phyloP scores from a whole-genome alignment of 108 stramenopile genomes.

The Cylindrotheca fusiformis region DNA sequence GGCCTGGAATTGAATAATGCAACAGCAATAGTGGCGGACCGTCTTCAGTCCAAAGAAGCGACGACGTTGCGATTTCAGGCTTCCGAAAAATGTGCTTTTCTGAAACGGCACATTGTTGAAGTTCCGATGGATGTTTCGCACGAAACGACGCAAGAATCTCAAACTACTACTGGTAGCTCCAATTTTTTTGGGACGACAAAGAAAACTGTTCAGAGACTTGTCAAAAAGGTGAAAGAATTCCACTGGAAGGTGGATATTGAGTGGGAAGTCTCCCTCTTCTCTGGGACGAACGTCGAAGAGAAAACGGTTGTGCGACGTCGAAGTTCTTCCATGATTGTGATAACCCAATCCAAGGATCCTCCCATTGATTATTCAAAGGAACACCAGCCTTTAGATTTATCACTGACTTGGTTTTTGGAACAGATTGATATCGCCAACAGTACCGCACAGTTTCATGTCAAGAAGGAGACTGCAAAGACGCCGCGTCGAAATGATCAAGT shows the following conservation, averaged over 20 bases:
- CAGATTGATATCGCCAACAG: conserved; percentile 37
- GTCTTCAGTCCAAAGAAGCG: conserved; percentile 5
- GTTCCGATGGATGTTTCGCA: conserved; percentile 1
- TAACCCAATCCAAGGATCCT: conserved; percentile 33
- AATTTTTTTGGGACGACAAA: conserved; percentile 3
- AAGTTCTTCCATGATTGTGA: conserved; percentile 27
- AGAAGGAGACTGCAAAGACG: conserved; percentile 41
- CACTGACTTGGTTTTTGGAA: conserved; percentile 62
- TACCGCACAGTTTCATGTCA: conserved; percentile 42
- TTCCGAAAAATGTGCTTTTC: conserved; percentile 33
- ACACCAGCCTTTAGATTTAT: conserved; percentile 42
- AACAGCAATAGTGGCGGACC: conserved; percentile 8
- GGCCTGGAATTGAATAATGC: conserved; percentile 49
- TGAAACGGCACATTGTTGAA: conserved; percentile 45
- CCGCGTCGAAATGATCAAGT: conserved; percentile 57
- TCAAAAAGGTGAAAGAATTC: conserved; percentile 39
- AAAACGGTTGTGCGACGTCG: conserved; percentile 30
- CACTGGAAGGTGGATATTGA: conserved; percentile 46
- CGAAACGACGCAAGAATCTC: conserved; percentile 3
- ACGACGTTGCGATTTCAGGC: conserved; percentile 63
- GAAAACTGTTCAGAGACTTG: conserved; percentile 23
- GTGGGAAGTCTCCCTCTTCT: conserved; percentile 33
- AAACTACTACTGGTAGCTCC: neutral
- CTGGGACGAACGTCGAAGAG: conserved; percentile 40
- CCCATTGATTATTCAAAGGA: conserved; percentile 18